Evolutionary conservation across 495 filamentous ascomycete species (phyloP), one percentile per base, ranked within the genome.

Genomic region (Lophiotrema nucula): DNA sequence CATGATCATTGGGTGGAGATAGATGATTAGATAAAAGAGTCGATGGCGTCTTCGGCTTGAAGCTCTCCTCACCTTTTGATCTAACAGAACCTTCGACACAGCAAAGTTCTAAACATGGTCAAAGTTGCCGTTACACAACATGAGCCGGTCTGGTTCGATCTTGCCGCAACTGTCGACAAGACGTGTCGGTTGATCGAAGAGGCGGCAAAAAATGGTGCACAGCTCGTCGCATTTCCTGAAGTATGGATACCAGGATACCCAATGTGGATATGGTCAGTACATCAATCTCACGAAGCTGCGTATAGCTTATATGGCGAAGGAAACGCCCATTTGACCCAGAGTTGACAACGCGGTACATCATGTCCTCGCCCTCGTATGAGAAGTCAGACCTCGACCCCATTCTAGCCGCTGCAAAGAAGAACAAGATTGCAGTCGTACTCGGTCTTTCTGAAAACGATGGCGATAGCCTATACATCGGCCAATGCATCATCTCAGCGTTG

Each of bases 161-260:
- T 85, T 1, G 61, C 70, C 0, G 76, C 56, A 0, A 70, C 73
- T 2, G 72, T 83, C 10, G 53, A 64, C 2, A 85, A 83, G 58
- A 81, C 80, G 2, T 75, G 73, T 48, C 56, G 53, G 0, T 68
- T 83, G 28, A 83, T 85, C 46, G 59, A 53, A 22, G 76, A 84
- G 60, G 82, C 82, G 2, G 79, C 77, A 5, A 28, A 62, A 3
- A 74, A 78, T 27, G 76, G 73, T 0, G 81, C 78, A 0, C 63
- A 75, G 56, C 65, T 86, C 24, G 68, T 83, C 16, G 70, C 76
- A 3, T 85, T 85, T 57, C 75, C 80, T 2, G 80, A 85, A 63
- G 72, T 69, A 38, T 85, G 74, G 74, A 70, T 83, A 23, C 74
- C 78, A 0, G 81, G 82, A 12, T 85, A 83, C 66, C 81, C 81